These are phyloP conservation scores for Phlebiopsis gigantea DNA, from an alignment of 768 basidiomycete species.

Conservation along the genomic window DNA sequence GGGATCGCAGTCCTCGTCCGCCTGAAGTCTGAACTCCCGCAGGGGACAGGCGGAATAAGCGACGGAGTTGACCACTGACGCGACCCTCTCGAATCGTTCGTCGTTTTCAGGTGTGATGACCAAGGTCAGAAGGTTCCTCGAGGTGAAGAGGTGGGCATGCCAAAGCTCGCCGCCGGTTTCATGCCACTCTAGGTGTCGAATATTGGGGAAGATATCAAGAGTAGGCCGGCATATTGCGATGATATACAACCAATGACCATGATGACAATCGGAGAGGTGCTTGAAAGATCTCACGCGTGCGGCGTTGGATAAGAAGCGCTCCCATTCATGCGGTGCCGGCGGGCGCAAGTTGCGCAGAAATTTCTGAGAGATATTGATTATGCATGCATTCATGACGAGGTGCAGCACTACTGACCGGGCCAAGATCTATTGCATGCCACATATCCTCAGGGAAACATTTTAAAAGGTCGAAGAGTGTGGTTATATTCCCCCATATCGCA, in stretches of 20 bases:
- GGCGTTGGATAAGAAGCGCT: not conserved
- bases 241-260: not conserved
- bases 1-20: not conserved
- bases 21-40: not conserved
- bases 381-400: not conserved
- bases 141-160: not conserved
- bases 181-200: not conserved
- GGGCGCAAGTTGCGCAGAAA: not conserved
- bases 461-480: not conserved
- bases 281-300: not conserved
- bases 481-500: not conserved
- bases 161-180: not conserved
- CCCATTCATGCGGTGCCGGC: slow-evolving; percentile 1
- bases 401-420: not conserved
- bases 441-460: not conserved
- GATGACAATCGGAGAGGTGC: not conserved
- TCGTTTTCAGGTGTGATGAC: not conserved
- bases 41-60: not conserved
- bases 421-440: not conserved
- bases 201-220: not conserved
- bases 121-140: not conserved
- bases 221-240: not conserved
- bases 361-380: not conserved
- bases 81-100: not conserved
- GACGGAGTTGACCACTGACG: not conserved